Evolutionary conservation across 768 basidiomycete genomes (phyloP), one percentile per base, ranked within the genome.

Genomic region (Russula lepida): DNA sequence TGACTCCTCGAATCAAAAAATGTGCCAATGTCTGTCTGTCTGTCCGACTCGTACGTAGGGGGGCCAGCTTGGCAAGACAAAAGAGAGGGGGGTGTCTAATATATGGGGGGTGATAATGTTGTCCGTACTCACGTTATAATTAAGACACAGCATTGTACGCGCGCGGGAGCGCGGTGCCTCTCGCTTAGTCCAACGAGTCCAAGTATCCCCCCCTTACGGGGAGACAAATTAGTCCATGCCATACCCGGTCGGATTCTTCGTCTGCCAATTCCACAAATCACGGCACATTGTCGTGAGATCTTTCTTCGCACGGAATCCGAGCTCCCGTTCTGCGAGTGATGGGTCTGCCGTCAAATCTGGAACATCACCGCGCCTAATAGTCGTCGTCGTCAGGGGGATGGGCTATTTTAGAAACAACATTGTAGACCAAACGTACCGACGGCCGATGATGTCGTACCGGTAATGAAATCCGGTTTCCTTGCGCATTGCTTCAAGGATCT

Each of bases 231-330:
- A 65, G 43, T 64, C 64, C 51, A 35, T 39, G 37, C 57, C 79
- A 64, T 90, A 97, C 3, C 94, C 94, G 32, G 81, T 70, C 7
- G 89, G 91, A 68, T 97, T 91, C 72, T 84, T 90, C n/a, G 84
- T 84, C 77, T 98, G 95, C 92, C 95, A 99, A 76, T 95, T 95
- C 97, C 97, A 98, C 68, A 97, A 77, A 74, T 99, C 97, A 58
- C 83, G 78, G 74, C 97, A 98, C 92, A 98, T 98, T 58, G 86
- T 85, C 64, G 93, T 87, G 48, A 99, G 79, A 67, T 85, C 79
- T 69, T 84, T 80, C 28, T 80, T 77, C 13, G 95, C 95, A 63
- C 83, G 82, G 81, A 98, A 99, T 6, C 92, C 92, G 32, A 99
- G 86, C 72, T 98, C 95, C 70, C 84, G 84, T 76, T 95, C 84